Conservation (phyloP, 208 protist genomes). For the Tritrichomonas foetus region DNA sequence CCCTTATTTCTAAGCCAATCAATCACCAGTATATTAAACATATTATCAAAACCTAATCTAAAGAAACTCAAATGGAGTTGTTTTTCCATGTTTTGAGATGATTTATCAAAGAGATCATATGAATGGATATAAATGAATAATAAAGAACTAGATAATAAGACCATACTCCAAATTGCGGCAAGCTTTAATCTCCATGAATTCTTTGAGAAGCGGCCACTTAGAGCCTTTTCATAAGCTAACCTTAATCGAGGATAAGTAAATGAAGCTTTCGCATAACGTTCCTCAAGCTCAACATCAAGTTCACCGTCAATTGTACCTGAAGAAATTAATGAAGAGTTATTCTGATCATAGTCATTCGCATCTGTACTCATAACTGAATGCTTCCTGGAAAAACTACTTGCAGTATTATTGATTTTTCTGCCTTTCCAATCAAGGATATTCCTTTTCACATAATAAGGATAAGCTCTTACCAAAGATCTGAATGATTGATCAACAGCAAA, state of each 20-base stretch:
- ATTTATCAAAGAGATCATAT: not conserved
- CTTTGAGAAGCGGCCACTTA: not conserved
- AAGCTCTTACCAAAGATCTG: not conserved
- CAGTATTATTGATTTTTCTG: not conserved
- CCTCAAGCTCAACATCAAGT: too few species aligned
- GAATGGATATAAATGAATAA: not conserved
- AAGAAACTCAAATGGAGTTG: not conserved
- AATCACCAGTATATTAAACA: not conserved
- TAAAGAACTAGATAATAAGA: not conserved
- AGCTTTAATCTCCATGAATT: not conserved
- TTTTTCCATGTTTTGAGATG: not conserved
- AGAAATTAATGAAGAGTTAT: not conserved
- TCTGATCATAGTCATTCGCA: too few species aligned
- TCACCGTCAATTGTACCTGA: not conserved
- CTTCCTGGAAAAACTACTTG: too few species aligned
- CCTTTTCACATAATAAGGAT: not conserved
- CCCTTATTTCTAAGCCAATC: too few species aligned
- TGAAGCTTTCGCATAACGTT: not conserved
- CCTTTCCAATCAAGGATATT: not conserved
- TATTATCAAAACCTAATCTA: not conserved
- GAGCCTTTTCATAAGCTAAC: not conserved
- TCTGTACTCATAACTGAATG: not conserved
- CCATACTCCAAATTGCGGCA: not conserved
- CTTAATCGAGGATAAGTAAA: not conserved
- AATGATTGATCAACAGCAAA: not conserved